These are phyloP conservation scores for Boletus pseudo-olivaceus DNA, from an alignment of 768 basidiomycete genomes.

Conservation along the genomic window DNA sequence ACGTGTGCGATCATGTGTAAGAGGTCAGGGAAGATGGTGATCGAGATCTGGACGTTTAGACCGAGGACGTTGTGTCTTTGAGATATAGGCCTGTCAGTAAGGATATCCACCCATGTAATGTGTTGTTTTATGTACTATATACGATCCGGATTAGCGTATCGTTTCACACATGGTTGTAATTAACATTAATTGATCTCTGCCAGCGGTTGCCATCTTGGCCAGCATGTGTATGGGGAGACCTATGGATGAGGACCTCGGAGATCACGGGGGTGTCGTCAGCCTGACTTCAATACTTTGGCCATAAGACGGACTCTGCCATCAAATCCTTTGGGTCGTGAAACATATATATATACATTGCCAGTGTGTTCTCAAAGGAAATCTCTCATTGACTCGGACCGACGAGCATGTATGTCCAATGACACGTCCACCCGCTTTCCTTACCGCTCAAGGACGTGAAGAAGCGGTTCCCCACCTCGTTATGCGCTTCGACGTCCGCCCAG, in stretches of 20 bases:
- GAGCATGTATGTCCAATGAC: slow-evolving; percentile 16
- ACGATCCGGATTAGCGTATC: neutral
- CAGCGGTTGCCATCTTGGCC: neutral
- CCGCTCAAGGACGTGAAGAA: slow-evolving; percentile 14
- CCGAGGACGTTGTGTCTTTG: slow-evolving; percentile 30
- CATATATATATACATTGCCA: too few species aligned
- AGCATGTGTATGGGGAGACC: neutral
- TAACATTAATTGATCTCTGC: neutral
- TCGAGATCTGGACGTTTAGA: slow-evolving; percentile 82
- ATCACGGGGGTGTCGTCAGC: neutral
- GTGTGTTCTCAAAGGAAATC: neutral
- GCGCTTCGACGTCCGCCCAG: slow-evolving; percentile 14
- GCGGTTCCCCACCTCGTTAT: slow-evolving; percentile 4
- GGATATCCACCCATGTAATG: slow-evolving; percentile 7
- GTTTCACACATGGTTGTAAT: neutral
- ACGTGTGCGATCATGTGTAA: slow-evolving; percentile 79
- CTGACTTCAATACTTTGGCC: neutral
- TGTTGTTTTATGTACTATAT: slow-evolving; percentile 9
- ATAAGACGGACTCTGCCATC: neutral
- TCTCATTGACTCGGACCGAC: neutral
- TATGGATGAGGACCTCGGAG: too few species aligned
- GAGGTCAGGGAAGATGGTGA: slow-evolving; percentile 74
- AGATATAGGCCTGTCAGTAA: slow-evolving; percentile 7
- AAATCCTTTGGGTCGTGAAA: neutral
- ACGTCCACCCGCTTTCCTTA: neutral